Conservation (phyloP, 2,329 filamentous ascomycete genomes). For the Sporothrix schenckii region DNA sequence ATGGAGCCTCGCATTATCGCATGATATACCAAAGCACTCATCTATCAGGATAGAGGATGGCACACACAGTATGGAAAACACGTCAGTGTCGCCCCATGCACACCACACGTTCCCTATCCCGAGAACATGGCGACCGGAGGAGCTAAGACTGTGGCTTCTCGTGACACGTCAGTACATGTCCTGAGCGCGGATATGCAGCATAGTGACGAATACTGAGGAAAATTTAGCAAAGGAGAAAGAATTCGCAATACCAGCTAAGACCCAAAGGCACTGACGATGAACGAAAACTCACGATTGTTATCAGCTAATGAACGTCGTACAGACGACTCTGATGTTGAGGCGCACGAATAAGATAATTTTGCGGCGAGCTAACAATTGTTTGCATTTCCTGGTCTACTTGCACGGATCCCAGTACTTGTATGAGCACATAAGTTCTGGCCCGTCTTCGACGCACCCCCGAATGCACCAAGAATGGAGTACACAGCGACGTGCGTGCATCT, state of each 20-base stretch:
- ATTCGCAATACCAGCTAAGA: background rate
- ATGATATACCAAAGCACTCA: too few relatives aligned
- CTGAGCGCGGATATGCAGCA: slow-evolving; percentile 2
- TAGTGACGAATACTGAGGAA: background rate
- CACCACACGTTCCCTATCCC: background rate
- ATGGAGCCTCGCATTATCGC: too few relatives aligned
- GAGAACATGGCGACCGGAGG: slow-evolving; percentile 29
- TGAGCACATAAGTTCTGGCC: background rate
- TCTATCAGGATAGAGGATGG: background rate
- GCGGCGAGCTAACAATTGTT: background rate
- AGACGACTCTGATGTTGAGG: background rate
- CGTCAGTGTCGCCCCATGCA: background rate
- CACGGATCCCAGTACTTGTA: background rate
- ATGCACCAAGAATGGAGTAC: background rate
- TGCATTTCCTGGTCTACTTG: background rate
- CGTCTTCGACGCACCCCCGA: background rate
- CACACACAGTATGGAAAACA: background rate
- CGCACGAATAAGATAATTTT: slow-evolving; percentile 12
- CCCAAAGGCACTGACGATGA: background rate
- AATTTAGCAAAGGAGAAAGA: background rate
- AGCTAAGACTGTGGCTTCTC: slow-evolving; percentile 15
- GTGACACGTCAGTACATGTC: slow-evolving; percentile 28
- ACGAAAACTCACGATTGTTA: slow-evolving; percentile 15
- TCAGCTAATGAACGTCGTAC: slow-evolving; percentile 2
- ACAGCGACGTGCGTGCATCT: background rate